Evolutionary conservation across 2,329 filamentous ascomycete species (phyloP).

Genomic region (Trichoderma sp.): DNA sequence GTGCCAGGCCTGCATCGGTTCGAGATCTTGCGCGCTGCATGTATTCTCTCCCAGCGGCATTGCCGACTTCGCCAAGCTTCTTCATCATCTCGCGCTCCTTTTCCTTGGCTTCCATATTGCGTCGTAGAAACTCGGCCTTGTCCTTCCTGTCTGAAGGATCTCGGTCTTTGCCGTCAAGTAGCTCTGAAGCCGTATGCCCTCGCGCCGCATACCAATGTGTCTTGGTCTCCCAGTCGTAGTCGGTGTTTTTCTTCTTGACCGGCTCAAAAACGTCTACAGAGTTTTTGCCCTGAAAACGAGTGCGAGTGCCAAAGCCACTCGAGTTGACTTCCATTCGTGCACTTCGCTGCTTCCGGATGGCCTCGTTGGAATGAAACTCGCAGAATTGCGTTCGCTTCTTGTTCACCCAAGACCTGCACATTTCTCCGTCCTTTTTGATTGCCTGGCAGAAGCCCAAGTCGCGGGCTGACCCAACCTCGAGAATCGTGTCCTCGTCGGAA

Average conservation of each 20-base stretch:
- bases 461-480: constrained; percentile 82
- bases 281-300: constrained; percentile 36
- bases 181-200: constrained; percentile 56
- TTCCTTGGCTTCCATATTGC: constrained; percentile 66
- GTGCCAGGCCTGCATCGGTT: neutral
- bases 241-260: constrained; percentile 33
- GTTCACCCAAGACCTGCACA: constrained; percentile 85
- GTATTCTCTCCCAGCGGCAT: constrained; percentile 70
- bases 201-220: constrained; percentile 57
- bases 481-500: constrained; percentile 81
- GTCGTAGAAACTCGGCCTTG: constrained; percentile 65
- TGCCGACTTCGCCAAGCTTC: constrained; percentile 64
- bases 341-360: constrained; percentile 67
- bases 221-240: constrained; percentile 61
- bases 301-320: constrained; percentile 52
- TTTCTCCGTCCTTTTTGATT: constrained; percentile 78
- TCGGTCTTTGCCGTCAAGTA: constrained; percentile 66
- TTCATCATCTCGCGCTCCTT: constrained; percentile 72
- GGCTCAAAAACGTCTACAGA: constrained; percentile 27
- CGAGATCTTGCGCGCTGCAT: constrained; percentile 51
- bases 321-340: constrained; percentile 78
- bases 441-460: constrained; percentile 89
- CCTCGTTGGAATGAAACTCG: constrained; percentile 86
- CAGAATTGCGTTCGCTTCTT: constrained; percentile 85
- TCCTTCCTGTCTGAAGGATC: constrained; percentile 60